A percentile compares a stretch with the other conserved stretches of the same genome.
Evolutionary conservation across 2,329 filamentous ascomycete genomes (phyloP).

Genomic region (Fusarium sp.): DNA sequence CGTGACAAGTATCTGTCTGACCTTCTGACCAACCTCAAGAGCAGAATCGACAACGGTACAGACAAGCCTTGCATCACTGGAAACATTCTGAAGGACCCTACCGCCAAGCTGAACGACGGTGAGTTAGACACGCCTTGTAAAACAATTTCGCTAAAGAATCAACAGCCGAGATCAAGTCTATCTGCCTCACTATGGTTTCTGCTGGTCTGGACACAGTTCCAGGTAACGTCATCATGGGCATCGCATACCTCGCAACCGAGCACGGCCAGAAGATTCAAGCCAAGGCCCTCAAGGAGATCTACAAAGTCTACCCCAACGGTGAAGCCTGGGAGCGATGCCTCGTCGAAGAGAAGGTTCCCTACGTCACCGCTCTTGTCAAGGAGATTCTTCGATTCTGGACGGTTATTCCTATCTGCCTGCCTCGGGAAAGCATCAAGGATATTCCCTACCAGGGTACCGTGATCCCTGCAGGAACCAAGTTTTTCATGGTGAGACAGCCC

Average conservation of each 20-base stretch:
- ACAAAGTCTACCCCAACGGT: constrained; percentile 73
- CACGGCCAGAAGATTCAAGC: constrained; percentile 75
- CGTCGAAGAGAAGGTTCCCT: constrained; percentile 77
- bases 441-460: constrained; percentile 72
- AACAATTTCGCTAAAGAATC: not conserved
- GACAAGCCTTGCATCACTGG: constrained; percentile 54
- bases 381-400: constrained; percentile 82
- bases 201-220: constrained; percentile 84
- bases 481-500: constrained; percentile 69
- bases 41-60: constrained; percentile 49
- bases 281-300: constrained; percentile 74
- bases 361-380: constrained; percentile 79
- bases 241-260: constrained; percentile 75
- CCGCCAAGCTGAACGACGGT: constrained; percentile 52
- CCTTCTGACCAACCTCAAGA: constrained; percentile 65
- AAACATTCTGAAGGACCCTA: constrained; percentile 63
- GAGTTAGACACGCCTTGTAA: not conserved
- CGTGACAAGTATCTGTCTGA: constrained; percentile 73
- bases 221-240: constrained; percentile 79
- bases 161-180: constrained; percentile 77
- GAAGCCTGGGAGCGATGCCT: constrained; percentile 81
- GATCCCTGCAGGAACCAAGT: constrained; percentile 79
- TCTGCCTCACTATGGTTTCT: constrained; percentile 83
- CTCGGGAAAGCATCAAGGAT: constrained; percentile 74
- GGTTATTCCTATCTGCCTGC: constrained; percentile 81